Evolutionary conservation across 1,284 basidiomycete genomes (phyloP).

Genomic region (Sanghuangporus sanghuang): DNA sequence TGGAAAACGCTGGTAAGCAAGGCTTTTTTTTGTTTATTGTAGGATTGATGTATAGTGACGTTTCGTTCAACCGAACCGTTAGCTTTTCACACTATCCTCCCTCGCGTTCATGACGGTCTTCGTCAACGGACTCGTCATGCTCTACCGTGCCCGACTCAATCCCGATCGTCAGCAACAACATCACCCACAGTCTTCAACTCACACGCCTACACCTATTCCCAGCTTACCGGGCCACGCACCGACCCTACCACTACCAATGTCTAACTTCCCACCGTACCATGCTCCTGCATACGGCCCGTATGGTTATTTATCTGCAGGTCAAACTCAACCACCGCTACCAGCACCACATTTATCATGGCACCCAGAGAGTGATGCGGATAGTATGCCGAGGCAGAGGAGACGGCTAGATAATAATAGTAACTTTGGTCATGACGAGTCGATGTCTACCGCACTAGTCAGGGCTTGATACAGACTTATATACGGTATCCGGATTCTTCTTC

Average conservation of each 20-base stretch:
- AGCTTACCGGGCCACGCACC: neutral
- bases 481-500: no score
- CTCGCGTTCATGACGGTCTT: slow-evolving; percentile 77
- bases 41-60: no score
- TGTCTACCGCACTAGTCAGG: no score
- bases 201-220: neutral
- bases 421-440: no score
- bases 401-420: slow-evolving; percentile 1
- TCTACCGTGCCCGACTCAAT: slow-evolving; percentile 59
- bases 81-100: slow-evolving; percentile 74
- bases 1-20: slow-evolving; percentile 87
- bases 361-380: slow-evolving; percentile 10
- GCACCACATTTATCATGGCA: slow-evolving; percentile 6
- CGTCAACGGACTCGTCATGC: slow-evolving; percentile 75
- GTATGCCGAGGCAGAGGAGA: slow-evolving; percentile 12
- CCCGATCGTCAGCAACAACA: slow-evolving; percentile 4
- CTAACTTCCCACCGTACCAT: slow-evolving; percentile 12
- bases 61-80: no score
- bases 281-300: slow-evolving; percentile 1
- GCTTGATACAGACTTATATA: no score
- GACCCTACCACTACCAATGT: neutral
- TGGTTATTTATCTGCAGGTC: slow-evolving; percentile 10
- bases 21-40: no score
- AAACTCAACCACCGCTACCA: neutral
- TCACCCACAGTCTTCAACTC: neutral